These are phyloP conservation scores for Aaosphaeria arxii DNA, from an alignment of 2,329 filamentous ascomycete species.

Conservation along the genomic window DNA sequence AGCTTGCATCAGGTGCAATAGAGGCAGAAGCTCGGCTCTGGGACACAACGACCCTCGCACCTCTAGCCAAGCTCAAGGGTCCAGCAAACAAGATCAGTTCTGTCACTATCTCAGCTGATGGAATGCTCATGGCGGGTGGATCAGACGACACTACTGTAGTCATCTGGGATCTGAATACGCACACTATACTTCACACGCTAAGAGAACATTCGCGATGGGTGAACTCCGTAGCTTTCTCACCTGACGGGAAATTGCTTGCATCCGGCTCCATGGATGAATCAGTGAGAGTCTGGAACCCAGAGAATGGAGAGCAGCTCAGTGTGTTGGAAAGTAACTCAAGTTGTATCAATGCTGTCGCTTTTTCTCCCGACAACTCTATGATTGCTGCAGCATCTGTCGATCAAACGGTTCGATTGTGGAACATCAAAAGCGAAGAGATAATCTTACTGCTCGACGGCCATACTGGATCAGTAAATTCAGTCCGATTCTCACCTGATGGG, in stretches of 20 bases:
- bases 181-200: neutral
- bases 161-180: neutral
- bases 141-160: neutral
- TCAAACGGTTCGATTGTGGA: neutral
- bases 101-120: neutral
- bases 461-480: neutral
- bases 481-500: neutral
- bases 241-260: slow-evolving; percentile 10
- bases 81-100: neutral
- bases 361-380: neutral
- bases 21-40: neutral
- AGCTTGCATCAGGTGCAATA: neutral
- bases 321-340: slow-evolving; percentile 2
- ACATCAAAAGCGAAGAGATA: neutral
- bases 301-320: slow-evolving; percentile 2
- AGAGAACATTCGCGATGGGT: neutral
- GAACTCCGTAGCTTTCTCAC: slow-evolving; percentile 8
- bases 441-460: neutral
- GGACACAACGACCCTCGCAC: neutral
- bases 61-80: neutral
- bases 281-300: slow-evolving; percentile 10
- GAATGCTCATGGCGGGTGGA: neutral
- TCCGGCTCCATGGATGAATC: slow-evolving; percentile 11
- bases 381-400: neutral
- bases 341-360: neutral